Evolutionary conservation across 2,329 filamentous ascomycete species (phyloP).

Genomic region (Alternaria hordeiaustralica): DNA sequence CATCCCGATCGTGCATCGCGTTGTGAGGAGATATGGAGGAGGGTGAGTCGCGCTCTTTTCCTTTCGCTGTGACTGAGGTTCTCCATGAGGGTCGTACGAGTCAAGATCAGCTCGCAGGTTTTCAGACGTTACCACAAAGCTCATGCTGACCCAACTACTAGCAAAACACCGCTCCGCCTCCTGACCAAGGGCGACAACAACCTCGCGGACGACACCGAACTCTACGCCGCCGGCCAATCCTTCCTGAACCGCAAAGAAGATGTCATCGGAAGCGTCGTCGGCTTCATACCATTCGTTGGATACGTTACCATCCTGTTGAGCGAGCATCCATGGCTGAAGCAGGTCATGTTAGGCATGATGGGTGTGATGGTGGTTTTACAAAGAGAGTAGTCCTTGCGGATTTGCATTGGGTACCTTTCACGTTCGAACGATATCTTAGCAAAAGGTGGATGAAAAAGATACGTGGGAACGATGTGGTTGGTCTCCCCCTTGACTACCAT

Average conservation of each 20-base stretch:
- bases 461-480: not conserved
- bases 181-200: constrained; percentile 99
- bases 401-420: not conserved
- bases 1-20: constrained; percentile 94
- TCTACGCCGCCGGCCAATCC: constrained; percentile 85
- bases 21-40: constrained; percentile 74
- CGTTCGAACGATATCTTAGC: not conserved
- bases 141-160: constrained; percentile 33
- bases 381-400: constrained; percentile 69
- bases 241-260: constrained; percentile 82
- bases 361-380: constrained; percentile 91
- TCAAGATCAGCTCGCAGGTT: not conserved
- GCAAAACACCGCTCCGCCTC: constrained; percentile 64
- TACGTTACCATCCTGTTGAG: constrained; percentile 96
- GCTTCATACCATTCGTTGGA: constrained; percentile 91
- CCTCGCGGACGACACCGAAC: constrained; percentile 86
- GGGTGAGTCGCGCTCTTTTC: constrained; percentile 52
- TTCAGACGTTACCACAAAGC: not conserved
- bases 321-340: constrained; percentile 97
- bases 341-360: constrained; percentile 92
- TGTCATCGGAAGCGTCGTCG: constrained; percentile 91
- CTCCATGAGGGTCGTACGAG: not conserved
- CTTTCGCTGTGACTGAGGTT: not conserved
- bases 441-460: not conserved
- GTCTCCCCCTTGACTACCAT: not conserved